Evolutionary conservation across 2,329 filamentous ascomycete genomes (phyloP).

Genomic region (Colletotrichum acutatum): DNA sequence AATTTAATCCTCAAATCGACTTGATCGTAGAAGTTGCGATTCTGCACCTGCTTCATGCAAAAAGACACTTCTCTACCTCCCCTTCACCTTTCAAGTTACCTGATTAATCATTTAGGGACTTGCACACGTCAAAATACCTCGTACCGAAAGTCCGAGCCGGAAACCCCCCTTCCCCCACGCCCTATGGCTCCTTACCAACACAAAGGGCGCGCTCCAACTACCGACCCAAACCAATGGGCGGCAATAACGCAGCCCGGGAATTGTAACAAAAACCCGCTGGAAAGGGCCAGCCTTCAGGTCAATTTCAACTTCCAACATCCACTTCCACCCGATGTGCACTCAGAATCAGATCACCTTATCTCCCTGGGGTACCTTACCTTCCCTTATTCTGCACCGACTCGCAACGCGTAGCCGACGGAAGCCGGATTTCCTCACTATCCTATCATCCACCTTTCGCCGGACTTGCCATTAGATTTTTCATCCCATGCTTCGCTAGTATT

Average conservation of each 20-base stretch:
- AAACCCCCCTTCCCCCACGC: background rate
- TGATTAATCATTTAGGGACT: background rate
- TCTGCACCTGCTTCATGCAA: too few species aligned
- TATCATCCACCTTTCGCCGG: conserved; percentile 6
- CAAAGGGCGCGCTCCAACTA: background rate
- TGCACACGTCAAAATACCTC: background rate
- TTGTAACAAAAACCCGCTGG: background rate
- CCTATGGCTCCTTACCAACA: background rate
- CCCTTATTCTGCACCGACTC: background rate
- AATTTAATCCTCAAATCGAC: too few species aligned
- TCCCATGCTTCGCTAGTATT: background rate
- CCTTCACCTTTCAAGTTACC: too few species aligned
- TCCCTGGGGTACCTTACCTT: background rate
- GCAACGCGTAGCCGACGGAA: conserved; percentile 24
- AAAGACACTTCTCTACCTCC: too few species aligned
- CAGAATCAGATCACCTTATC: background rate
- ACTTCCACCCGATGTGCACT: background rate
- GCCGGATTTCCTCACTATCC: conserved; percentile 15
- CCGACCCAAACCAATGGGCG: background rate
- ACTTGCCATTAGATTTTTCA: conserved; percentile 6
- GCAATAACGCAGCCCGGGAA: background rate
- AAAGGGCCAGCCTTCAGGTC: background rate
- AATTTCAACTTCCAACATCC: background rate
- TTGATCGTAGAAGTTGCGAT: too few species aligned
- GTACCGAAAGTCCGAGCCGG: background rate